Percentiles rank a stretch among this genome's conserved stretches.
phyloP scores from a whole-genome alignment of 306 rosid genomes.

The Begonia masoniana region DNA sequence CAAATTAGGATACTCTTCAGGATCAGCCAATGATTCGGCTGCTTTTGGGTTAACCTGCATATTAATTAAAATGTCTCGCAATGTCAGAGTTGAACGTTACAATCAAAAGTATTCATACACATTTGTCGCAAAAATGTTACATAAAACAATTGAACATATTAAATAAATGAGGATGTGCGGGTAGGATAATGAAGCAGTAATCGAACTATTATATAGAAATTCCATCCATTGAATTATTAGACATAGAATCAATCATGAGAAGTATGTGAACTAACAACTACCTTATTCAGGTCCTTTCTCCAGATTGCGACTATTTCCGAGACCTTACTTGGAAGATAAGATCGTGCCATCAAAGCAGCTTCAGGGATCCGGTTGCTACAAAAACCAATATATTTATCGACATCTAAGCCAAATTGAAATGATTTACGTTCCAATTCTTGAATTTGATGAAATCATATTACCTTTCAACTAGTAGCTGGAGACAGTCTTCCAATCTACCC shows the following conservation, averaged over 20 bases:
- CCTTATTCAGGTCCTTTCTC: slow-evolving; percentile 91
- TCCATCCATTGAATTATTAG: not conserved
- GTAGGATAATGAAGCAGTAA: no score
- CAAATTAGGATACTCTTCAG: slow-evolving; percentile 92
- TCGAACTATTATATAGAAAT: not conserved
- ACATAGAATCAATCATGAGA: not conserved
- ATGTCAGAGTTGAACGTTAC: not conserved
- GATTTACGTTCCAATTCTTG: slow-evolving; percentile 2
- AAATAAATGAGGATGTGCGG: no score
- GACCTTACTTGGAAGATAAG: slow-evolving; percentile 97
- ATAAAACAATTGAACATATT: no score
- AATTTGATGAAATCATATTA: slow-evolving; percentile 15
- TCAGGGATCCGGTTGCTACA: slow-evolving; percentile 95
- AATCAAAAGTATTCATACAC: no score
- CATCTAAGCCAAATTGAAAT: slow-evolving; percentile 6
- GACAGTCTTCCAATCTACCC: slow-evolving; percentile 98
- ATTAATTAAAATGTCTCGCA: slow-evolving; percentile 10
- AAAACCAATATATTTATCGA: slow-evolving; percentile 3
- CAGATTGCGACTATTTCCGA: slow-evolving; percentile 84
- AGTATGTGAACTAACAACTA: slow-evolving; percentile 15
- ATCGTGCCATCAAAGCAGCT: slow-evolving; percentile 97
- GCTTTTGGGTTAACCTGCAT: slow-evolving; percentile 78
- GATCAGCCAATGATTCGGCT: slow-evolving; percentile 96
- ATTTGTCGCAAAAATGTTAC: no score
- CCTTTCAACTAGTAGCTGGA: slow-evolving; percentile 90